Conservation (phyloP, 2,329 filamentous ascomycete species). For the Arthrobotrys sinensis region DNA sequence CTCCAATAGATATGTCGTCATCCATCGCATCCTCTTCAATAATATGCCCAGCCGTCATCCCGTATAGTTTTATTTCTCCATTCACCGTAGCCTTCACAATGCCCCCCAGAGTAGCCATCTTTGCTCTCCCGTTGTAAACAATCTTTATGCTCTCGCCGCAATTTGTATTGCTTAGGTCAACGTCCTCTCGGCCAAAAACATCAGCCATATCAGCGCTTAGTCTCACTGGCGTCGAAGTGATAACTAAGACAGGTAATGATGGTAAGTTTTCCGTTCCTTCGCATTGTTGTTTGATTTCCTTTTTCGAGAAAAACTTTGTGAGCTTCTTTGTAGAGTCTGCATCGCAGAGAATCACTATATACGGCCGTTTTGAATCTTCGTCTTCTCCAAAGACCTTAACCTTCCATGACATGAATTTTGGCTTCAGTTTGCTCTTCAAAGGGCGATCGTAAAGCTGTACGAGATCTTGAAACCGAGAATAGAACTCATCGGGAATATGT, state of each 20-base stretch:
- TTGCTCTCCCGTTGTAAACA: slow-evolving; percentile 23
- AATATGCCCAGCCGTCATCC: slow-evolving; percentile 42
- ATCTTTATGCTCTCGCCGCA: slow-evolving; percentile 52
- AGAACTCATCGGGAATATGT: slow-evolving; percentile 41
- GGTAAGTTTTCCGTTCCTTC: slow-evolving; percentile 36
- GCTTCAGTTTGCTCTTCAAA: slow-evolving; percentile 48
- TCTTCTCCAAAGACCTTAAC: slow-evolving; percentile 63
- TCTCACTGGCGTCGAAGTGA: slow-evolving; percentile 23
- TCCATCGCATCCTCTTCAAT: not conserved
- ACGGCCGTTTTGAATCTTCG: slow-evolving; percentile 61
- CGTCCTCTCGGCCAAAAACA: slow-evolving; percentile 33
- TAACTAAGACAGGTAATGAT: slow-evolving; percentile 33
- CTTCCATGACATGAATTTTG: slow-evolving; percentile 60
- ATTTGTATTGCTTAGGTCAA: slow-evolving; percentile 9
- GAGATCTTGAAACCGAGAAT: slow-evolving; percentile 58
- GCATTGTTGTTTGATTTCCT: slow-evolving; percentile 48
- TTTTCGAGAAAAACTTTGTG: slow-evolving; percentile 62
- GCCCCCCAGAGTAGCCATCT: slow-evolving; percentile 43
- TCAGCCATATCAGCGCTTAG: not conserved
- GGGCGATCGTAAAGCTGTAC: slow-evolving; percentile 53
- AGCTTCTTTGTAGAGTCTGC: slow-evolving; percentile 53
- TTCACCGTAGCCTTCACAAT: slow-evolving; percentile 28
- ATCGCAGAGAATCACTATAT: slow-evolving; percentile 63
- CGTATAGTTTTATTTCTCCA: slow-evolving; percentile 22
- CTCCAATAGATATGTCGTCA: not conserved